Evolutionary conservation across 2,329 filamentous ascomycete genomes (phyloP).

Genomic region (Chaetomiaceae sp.): DNA sequence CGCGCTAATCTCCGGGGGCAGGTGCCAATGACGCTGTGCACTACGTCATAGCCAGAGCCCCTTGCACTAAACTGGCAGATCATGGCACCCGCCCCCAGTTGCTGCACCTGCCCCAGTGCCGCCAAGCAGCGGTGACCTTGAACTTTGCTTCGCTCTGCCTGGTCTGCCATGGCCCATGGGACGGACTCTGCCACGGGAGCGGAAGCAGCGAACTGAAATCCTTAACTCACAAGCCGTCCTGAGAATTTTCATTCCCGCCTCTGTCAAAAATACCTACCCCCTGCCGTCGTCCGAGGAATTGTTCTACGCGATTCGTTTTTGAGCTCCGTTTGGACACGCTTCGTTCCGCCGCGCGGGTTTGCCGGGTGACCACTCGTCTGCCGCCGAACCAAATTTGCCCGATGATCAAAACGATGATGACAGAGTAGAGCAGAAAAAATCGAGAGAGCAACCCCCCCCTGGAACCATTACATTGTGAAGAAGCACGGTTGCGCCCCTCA

Average conservation of each 20-base stretch:
- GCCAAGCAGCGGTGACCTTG: conserved; percentile 10
- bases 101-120: conserved; percentile 1
- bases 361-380: conserved; percentile 8
- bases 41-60: conserved; percentile 20
- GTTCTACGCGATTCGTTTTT: too few relatives aligned
- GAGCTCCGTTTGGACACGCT: too few relatives aligned
- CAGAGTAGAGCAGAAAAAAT: conserved; percentile 6
- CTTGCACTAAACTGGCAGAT: conserved; percentile 9
- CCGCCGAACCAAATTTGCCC: conserved; percentile 3
- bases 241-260: too few relatives aligned
- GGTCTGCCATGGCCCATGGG: too few relatives aligned
- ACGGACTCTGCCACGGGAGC: too few relatives aligned
- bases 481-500: conserved; percentile 9
- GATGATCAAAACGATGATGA: conserved; percentile 29
- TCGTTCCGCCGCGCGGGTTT: neutral
- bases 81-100: conserved; percentile 1
- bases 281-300: too few relatives aligned
- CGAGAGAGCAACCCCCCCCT: neutral
- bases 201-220: neutral
- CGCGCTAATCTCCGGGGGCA: conserved; percentile 5
- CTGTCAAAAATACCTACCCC: too few relatives aligned
- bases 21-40: conserved; percentile 18
- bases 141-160: neutral
- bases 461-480: too few relatives aligned
- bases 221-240: too few relatives aligned